Evolutionary conservation across 257 asterid species (phyloP), one percentile per base, ranked within the genome.

Genomic region (Jacaranda copaia): DNA sequence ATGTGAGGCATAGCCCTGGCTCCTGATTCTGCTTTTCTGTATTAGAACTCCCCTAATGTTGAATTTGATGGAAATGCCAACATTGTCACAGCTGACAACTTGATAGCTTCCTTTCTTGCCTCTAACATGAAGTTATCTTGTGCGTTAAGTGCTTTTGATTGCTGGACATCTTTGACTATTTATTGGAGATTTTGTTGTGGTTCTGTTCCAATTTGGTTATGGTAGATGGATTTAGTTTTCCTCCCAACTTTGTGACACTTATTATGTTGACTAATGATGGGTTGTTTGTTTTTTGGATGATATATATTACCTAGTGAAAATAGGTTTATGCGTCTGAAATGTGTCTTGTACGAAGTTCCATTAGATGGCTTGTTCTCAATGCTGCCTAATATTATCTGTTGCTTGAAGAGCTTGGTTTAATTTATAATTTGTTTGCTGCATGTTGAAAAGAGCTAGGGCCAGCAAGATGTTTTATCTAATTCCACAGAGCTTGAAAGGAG

Each of bases 161-260:
- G 35, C 55, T 75, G 66, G 56, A 52, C 73, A 11, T 42, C 63
- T 70, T 48, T 60, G 36, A 59, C 45, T 35, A n/a, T 15, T 67
- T 45, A 7, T 64, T 43, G 73, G 53, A 45, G 60, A 57, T 73
- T 15, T 57, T 57, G 72, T 14, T 46, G n/a, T 56, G 14, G 2
- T 8, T 61, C 8, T 57, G 14, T 64, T 57, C 16, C 69, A 32
- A 58, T 68, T 38, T 9, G 40, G 72, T 58, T 35, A 6, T 32
- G 51, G 5, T 15, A 72, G 74, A 52, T 65, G 58, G 83, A 46
- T 65, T 64, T 43, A 40, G 75, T 16, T 55, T 66, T 57, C 62
- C 13, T 10, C n/a, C 36, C 0, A n/a, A 5, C 43, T 70, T 32
- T 8, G 11, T 58, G 4, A 58, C 46, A 42, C 11, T 53, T 42